Evolutionary conservation across 805 yeast species (phyloP), one percentile per base, ranked within the genome.

Genomic region (Starmerella sp.): DNA sequence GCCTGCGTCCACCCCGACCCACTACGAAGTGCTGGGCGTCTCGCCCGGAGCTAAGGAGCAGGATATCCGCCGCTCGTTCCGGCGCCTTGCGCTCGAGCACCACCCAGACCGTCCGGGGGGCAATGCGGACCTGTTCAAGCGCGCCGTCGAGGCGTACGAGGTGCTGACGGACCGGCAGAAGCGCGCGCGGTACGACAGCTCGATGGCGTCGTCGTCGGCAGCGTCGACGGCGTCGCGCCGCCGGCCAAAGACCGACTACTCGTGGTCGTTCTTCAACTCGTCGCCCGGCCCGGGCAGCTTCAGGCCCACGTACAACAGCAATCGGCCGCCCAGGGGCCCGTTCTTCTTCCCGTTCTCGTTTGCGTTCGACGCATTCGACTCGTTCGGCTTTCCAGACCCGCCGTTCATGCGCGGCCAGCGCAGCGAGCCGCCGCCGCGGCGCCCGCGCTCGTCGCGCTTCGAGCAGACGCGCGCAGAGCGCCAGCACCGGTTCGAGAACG

Each of bases 91-190:
- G 3, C 62, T 64, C 31, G 63, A 65, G 46, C 71, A 70, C 57
- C 82, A 78, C 59, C 82, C 82, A 5, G 82, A 78, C 39, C 53
- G 59, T 6, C 32, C 37, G 15, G 53, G 47, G 28, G 30, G 37
- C 47, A 54, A 53, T 8, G 66, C 63, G 37, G 73, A 70, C 48
- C 52, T 58, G 41, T 73, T 73, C 65, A 65, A 69, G 54, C 52
- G 49, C 9, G 60, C 71, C 10, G 58, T 61, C 9, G 67, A 67
- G 43, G 77, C 76, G 0, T 56, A 71, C 30, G 67, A 62, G 6
- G 62, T 66, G 1, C 60, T 73, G 28, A 36, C 56, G 0, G 71
- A 72, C 53, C 44, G 61, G 1, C 36, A 53, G 1, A 62, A 60
- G 52, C 65, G 73, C 28, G 53, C 52, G 11, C 58, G 39, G 2